Evolutionary conservation across 1,139 yeast genomes (phyloP), one percentile per base, ranked within the genome.

Genomic region (Sugiyamaella castrensis): DNA sequence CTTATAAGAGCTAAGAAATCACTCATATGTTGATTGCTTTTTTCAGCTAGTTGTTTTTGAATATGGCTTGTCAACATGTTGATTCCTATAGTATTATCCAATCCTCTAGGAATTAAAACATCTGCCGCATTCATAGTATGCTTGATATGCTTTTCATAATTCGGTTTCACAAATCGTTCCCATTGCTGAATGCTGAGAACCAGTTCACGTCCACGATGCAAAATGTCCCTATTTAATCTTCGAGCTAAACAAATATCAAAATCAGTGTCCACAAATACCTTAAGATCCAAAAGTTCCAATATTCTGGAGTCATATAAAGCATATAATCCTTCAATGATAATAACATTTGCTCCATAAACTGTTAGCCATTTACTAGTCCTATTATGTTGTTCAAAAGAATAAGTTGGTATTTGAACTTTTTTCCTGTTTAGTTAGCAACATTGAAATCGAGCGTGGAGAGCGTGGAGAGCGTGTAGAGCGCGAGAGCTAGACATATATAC

Each of bases 281-380:
- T 91, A 55, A 89, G 73, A 62, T 92, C 95, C 84, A 91, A 85
- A 60, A 89, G 66, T 13, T 78, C 84, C 47, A 85, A 68, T 9
- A 92, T 69, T 42, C 92, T 75, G 46, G 76, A 74, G 62, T 86
- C 91, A 57, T 84, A 81, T 44, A 92, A 69, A 0, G 97, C 91
- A 65, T 86, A 88, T 11, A 92, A 82, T 0, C 98, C 98, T 66
- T 92, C 98, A 36, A 92, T 72, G 11, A 92, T 84, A 53, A 92
- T 85, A 15, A 92, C 95, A 63, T 89, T 89, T 30, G 98, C 96
- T 2, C 98, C 98, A 63, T 89, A 91, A n/a, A 92, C 79, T 2
- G 91, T 82, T 42, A 83, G 73, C 33, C 76, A 75, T 62, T 84
- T 81, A 40, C 74, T 79, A 2, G 92, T 83, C 53, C 97, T 73